A percentile compares a stretch with the other conserved stretches of the same genome.
Conservation (phyloP, 495 filamentous ascomycete species). For the Penicillium maclennaniae region DNA sequence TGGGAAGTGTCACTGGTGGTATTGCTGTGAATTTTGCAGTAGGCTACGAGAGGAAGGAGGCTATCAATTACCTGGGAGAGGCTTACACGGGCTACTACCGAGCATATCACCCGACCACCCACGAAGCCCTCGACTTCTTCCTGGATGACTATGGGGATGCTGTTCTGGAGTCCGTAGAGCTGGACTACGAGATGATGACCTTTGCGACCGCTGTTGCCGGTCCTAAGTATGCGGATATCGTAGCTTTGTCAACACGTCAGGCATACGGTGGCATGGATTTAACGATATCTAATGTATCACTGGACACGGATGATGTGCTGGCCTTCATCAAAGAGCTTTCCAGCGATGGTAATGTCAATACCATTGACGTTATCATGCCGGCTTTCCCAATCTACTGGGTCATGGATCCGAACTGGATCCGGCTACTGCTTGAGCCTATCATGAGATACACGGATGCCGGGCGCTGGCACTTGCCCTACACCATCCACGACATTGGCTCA, state of each 20-base stretch:
- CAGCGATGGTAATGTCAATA: constrained; percentile 51
- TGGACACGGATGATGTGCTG: constrained; percentile 39
- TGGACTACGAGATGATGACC: constrained; percentile 32
- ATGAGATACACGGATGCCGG: constrained; percentile 45
- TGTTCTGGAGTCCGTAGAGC: constrained; percentile 24
- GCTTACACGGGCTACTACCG: constrained; percentile 45
- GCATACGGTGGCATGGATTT: constrained; percentile 49
- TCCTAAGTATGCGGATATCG: constrained; percentile 46
- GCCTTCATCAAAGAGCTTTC: constrained; percentile 53
- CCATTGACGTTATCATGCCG: constrained; percentile 50
- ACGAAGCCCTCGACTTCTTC: constrained; percentile 38
- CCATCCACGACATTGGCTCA: constrained; percentile 45
- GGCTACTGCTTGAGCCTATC: constrained; percentile 47
- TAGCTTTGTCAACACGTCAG: constrained; percentile 45
- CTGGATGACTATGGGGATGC: constrained; percentile 44
- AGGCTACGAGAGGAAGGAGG: constrained; percentile 42
- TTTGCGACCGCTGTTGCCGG: constrained; percentile 31
- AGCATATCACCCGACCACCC: constrained; percentile 26
- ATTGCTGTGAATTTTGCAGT: constrained; percentile 44
- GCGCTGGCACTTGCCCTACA: constrained; percentile 39
- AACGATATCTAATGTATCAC: constrained; percentile 40
- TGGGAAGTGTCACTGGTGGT: constrained; percentile 30
- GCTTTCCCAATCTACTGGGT: constrained; percentile 49
- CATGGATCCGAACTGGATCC: constrained; percentile 47
- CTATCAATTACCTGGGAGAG: constrained; percentile 47